phyloP scores from a whole-genome alignment of 805 yeast genomes.

The Spathaspora girioi region DNA sequence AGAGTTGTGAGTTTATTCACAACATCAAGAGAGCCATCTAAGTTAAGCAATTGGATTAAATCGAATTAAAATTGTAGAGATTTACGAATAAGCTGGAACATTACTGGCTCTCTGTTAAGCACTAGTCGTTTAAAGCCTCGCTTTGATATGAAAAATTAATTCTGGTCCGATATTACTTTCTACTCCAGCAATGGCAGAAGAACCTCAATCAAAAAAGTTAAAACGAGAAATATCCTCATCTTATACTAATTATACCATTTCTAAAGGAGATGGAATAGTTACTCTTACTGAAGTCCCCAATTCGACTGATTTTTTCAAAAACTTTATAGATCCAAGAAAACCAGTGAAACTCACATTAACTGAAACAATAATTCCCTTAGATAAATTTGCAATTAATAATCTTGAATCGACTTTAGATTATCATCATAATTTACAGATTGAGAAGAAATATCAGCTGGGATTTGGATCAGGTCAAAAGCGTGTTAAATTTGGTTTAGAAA shows the following conservation, averaged over 20 bases:
- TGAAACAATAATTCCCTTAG: constrained; percentile 19
- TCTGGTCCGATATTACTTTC: not conserved
- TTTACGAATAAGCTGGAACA: too few species aligned
- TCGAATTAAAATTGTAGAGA: too few species aligned
- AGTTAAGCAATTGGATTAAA: too few species aligned
- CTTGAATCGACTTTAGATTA: constrained; percentile 36
- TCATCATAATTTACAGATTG: constrained; percentile 48
- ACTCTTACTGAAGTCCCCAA: not conserved
- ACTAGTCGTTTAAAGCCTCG: too few species aligned
- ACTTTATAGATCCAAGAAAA: constrained; percentile 38
- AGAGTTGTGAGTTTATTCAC: too few species aligned
- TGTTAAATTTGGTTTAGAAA: constrained; percentile 45
- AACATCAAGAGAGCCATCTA: too few species aligned
- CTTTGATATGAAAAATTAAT: not conserved
- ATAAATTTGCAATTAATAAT: constrained; percentile 27
- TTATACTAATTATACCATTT: constrained; percentile 2
- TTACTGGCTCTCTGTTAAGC: too few species aligned
- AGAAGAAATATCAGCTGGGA: constrained; percentile 45
- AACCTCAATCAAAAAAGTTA: not conserved
- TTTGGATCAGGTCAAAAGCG: constrained; percentile 65
- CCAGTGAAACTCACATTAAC: constrained; percentile 40
- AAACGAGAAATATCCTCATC: not conserved
- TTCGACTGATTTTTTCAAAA: constrained; percentile 28
- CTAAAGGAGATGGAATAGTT: not conserved
- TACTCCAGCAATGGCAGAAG: not conserved